Percentiles rank a stretch among this genome's conserved stretches.
phyloP scores from a whole-genome alignment of 495 filamentous ascomycete species.

The Neurospora terricola region DNA sequence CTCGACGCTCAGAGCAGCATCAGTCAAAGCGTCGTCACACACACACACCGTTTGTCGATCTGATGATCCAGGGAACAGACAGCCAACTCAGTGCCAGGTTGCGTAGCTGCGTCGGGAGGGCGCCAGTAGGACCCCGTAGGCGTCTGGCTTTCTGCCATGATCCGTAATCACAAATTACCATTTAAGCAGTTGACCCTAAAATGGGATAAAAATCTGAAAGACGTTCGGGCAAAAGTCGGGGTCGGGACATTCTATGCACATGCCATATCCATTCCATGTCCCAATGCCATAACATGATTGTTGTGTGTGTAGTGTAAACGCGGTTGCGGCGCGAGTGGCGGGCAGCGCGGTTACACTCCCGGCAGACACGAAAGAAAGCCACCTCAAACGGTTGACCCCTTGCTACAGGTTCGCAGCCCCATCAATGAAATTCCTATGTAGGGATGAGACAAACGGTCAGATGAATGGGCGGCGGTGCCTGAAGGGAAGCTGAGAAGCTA shows the following conservation, averaged over 20 bases:
- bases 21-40: neutral
- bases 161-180: neutral
- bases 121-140: neutral
- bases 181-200: neutral
- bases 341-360: neutral
- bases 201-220: neutral
- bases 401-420: neutral
- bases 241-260: neutral
- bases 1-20: neutral
- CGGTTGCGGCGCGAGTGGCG: neutral
- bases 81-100: neutral
- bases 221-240: neutral
- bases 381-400: neutral
- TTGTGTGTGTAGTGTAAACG: neutral
- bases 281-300: neutral
- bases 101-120: neutral
- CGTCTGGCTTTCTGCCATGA: neutral
- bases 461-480: neutral
- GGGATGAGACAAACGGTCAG: neutral
- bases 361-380: neutral
- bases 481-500: neutral
- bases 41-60: neutral
- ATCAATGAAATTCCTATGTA: neutral
- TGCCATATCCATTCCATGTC: neutral
- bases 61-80: neutral